These are phyloP conservation scores for Aspergillus quadrilineatus DNA, from an alignment of 2,329 filamentous ascomycete species.

Conservation along the genomic window DNA sequence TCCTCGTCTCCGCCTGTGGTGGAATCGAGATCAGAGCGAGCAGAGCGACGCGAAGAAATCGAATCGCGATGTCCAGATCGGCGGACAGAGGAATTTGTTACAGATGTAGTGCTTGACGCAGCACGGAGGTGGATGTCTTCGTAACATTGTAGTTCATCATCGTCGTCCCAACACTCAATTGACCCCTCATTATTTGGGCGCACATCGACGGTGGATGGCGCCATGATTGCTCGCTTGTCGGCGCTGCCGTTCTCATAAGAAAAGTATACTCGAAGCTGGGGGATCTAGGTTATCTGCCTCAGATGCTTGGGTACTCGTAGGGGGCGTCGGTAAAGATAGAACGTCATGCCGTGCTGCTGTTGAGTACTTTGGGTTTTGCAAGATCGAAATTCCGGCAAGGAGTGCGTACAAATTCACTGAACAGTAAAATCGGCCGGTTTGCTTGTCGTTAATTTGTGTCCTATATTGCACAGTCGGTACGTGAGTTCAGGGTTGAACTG, in stretches of 20 bases:
- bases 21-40: slow-evolving; percentile 78
- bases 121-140: slow-evolving; percentile 48
- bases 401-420: not conserved
- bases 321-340: slow-evolving; percentile 20
- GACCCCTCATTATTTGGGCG: slow-evolving; percentile 35
- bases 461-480: not conserved
- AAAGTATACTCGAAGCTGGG: not conserved
- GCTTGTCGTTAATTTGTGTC: not conserved
- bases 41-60: slow-evolving; percentile 76
- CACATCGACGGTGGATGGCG: slow-evolving; percentile 35
- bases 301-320: slow-evolving; percentile 24
- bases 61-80: slow-evolving; percentile 64
- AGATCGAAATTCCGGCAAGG: not conserved
- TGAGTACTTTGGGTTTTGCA: not conserved
- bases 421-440: not conserved
- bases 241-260: slow-evolving; percentile 1
- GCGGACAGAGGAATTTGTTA: slow-evolving; percentile 44
- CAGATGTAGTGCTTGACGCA: slow-evolving; percentile 46
- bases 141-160: slow-evolving; percentile 48
- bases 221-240: slow-evolving; percentile 30
- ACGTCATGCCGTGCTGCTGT: slow-evolving; percentile 30
- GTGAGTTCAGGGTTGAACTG: not conserved
- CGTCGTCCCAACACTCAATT: slow-evolving; percentile 53
- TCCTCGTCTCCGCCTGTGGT: slow-evolving; percentile 74
- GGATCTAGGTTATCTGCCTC: slow-evolving; percentile 20